Conservation (phyloP, 2,329 filamentous ascomycete species). For the Xylariaceae sp. region DNA sequence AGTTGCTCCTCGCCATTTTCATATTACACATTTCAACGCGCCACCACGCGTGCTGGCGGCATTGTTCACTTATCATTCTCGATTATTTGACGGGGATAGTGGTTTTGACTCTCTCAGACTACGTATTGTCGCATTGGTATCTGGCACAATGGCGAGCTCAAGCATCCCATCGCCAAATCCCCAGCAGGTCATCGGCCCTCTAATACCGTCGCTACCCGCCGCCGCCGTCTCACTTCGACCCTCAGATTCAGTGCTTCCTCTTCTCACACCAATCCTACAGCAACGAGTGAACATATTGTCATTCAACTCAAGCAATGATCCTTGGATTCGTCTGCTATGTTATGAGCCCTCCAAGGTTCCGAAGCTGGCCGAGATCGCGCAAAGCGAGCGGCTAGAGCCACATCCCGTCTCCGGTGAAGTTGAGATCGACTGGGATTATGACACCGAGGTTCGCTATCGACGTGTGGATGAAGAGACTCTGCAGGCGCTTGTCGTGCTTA, state of each 20-base stretch:
- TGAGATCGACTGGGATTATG: conserved; percentile 67
- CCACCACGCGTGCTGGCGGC: too few species aligned
- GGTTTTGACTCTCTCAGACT: too few species aligned
- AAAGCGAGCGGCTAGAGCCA: conserved; percentile 66
- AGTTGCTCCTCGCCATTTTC: too few species aligned
- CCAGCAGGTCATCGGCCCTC: conserved; percentile 49
- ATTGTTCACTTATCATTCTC: too few species aligned
- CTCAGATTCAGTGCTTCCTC: conserved; percentile 54
- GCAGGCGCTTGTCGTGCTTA: conserved; percentile 62
- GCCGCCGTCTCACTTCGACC: conserved; percentile 58
- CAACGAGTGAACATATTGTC: conserved; percentile 64
- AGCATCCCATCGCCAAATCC: conserved; percentile 45
- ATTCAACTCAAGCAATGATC: conserved; percentile 55
- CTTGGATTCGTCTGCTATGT: conserved; percentile 72
- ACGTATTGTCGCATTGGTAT: too few species aligned
- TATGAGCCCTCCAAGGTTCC: conserved; percentile 60
- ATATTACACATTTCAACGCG: too few species aligned
- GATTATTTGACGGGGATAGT: too few species aligned
- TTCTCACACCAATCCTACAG: conserved; percentile 64
- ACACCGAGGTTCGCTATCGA: conserved; percentile 61
- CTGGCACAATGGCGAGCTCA: conserved; percentile 26
- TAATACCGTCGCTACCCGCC: conserved; percentile 59
- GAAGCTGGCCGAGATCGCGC: conserved; percentile 59
- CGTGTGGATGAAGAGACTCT: conserved; percentile 74
- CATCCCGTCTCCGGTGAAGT: conserved; percentile 79